phyloP scores from a whole-genome alignment of 495 filamentous ascomycete species.

The Evansstolkia leycettana region DNA sequence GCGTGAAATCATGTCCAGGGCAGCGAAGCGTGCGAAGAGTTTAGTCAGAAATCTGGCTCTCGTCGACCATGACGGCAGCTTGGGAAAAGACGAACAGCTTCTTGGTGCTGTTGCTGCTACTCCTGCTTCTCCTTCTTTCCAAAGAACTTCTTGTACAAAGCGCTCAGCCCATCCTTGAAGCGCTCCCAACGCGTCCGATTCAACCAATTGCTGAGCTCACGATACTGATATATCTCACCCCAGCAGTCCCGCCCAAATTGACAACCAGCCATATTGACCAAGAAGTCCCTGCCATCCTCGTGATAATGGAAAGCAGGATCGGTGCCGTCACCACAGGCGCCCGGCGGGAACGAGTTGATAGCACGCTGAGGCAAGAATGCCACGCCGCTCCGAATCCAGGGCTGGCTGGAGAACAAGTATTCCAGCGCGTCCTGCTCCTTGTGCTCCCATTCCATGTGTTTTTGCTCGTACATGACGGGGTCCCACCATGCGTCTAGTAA shows the following conservation, averaged over 20 bases:
- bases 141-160: constrained; percentile 3
- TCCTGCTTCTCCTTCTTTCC: too few relatives aligned
- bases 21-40: too few relatives aligned
- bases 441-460: constrained; percentile 98
- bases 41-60: too few relatives aligned
- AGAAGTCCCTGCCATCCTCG: constrained; percentile 72
- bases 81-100: too few relatives aligned
- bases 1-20: too few relatives aligned
- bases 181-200: constrained; percentile 74
- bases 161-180: constrained; percentile 23
- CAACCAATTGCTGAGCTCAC: constrained; percentile 73
- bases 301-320: constrained; percentile 76
- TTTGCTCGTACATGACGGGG: constrained; percentile 93
- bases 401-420: constrained; percentile 80
- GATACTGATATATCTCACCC: constrained; percentile 91
- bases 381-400: constrained; percentile 81
- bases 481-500: constrained; percentile 98
- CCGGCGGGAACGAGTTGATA: constrained; percentile 87
- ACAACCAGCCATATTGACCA: constrained; percentile 99
- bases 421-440: constrained; percentile 96
- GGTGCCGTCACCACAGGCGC: constrained; percentile 70
- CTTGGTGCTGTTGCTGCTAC: too few relatives aligned
- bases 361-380: constrained; percentile 85
- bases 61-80: too few relatives aligned
- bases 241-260: constrained; percentile 95